Percentiles rank a stretch among this genome's conserved stretches.
Conservation (phyloP, 352 stramenopile genomes). For the Pythium pyrilobum region DNA sequence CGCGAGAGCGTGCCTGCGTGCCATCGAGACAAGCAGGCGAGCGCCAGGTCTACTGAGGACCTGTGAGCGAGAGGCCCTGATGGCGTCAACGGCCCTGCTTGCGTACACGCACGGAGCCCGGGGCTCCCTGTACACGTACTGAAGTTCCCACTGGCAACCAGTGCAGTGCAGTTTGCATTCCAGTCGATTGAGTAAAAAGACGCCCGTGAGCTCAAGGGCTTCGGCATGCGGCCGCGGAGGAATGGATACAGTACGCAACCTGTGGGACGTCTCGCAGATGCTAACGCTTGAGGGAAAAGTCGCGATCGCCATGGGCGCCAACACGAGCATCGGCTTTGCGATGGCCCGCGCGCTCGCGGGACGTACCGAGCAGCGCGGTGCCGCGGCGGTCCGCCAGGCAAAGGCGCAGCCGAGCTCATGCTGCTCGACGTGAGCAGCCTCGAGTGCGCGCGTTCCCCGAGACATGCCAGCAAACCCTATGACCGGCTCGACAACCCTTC, state of each 20-base stretch:
- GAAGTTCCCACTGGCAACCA: no score
- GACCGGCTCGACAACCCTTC: slow-evolving; percentile 15
- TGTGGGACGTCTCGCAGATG: slow-evolving; percentile 8
- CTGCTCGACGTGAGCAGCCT: slow-evolving; percentile 14
- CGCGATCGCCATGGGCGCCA: slow-evolving; percentile 78
- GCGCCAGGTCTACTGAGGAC: no score
- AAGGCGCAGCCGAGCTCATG: slow-evolving; percentile 13
- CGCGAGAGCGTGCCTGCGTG: no score
- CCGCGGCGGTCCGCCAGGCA: slow-evolving; percentile 30
- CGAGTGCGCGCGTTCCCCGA: slow-evolving; percentile 13
- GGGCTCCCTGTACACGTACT: no score
- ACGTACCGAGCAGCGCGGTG: slow-evolving; percentile 31
- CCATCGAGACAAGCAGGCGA: no score
- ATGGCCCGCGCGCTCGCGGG: slow-evolving; percentile 56
- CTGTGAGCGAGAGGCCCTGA: no score
- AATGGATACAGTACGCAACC: no score
- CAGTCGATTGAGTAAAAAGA: no score
- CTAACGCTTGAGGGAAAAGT: slow-evolving; percentile 34
- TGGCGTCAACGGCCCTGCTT: no score
- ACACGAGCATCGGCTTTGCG: slow-evolving; percentile 75
- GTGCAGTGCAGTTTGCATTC: no score
- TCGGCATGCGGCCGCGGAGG: background rate
- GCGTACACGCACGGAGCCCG: no score
- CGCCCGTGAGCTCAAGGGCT: background rate
- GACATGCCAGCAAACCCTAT: slow-evolving; percentile 6